These are phyloP conservation scores for Nidularia pulvinata DNA, from an alignment of 768 basidiomycete species.

Conservation along the genomic window DNA sequence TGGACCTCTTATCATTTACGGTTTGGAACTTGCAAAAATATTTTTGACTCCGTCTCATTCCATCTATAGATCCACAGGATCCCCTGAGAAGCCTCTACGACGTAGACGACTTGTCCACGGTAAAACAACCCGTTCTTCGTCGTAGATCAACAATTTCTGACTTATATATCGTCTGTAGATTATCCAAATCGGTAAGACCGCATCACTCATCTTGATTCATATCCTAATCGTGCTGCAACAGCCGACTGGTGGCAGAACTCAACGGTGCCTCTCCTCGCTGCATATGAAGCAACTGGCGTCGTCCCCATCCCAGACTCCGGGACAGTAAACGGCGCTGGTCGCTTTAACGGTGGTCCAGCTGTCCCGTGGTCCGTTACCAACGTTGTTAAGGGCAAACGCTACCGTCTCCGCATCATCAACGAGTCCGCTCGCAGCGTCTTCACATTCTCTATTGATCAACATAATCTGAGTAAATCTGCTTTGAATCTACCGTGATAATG, in stretches of 20 bases:
- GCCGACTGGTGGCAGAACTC: conserved; percentile 44
- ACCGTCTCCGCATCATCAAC: conserved; percentile 54
- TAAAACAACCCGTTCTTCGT: conserved; percentile 1
- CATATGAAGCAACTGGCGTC: conserved; percentile 16
- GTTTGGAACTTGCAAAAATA: conserved; percentile 3
- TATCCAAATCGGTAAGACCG: conserved; percentile 18
- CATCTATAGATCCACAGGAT: conserved; percentile 8
- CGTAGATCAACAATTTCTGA: conserved; percentile 4
- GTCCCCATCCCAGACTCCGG: conserved; percentile 32
- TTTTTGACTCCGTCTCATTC: not conserved
- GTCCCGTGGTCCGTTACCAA: conserved; percentile 35
- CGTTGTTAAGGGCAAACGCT: conserved; percentile 39
- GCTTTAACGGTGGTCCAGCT: conserved; percentile 36
- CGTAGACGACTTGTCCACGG: conserved; percentile 11
- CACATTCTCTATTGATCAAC: conserved; percentile 32
- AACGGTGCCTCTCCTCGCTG: conserved; percentile 23
- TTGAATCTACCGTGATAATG: not conserved
- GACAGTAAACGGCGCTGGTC: conserved; percentile 46
- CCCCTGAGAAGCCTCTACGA: conserved; percentile 10
- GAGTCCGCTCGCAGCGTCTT: conserved; percentile 43
- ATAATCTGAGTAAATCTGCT: conserved; percentile 12
- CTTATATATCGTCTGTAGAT: conserved; percentile 17
- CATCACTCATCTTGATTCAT: too few relatives aligned
- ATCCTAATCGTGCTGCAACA: too few relatives aligned
- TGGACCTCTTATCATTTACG: conserved; percentile 24